A percentile compares a stretch with the other conserved stretches of the same genome.
Evolutionary conservation across 2,329 filamentous ascomycete genomes (phyloP).

Genomic region (Ramichloridium luteum): DNA sequence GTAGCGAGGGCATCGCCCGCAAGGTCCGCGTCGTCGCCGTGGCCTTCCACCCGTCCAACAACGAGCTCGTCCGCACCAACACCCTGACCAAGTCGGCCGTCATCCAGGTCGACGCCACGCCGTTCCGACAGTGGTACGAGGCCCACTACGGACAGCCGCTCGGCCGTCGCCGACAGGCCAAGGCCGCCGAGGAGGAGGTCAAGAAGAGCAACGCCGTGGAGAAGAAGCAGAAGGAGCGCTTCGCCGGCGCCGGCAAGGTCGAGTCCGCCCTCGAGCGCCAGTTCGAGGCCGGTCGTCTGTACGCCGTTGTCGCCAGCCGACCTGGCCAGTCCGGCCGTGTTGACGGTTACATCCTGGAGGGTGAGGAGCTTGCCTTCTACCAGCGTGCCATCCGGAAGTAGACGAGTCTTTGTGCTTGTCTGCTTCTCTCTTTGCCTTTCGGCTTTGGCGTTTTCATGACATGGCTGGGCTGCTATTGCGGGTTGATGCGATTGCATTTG

Average conservation of each 20-base stretch:
- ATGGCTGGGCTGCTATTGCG: no score
- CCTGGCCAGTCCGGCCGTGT: conserved; percentile 93
- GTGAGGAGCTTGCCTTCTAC: conserved; percentile 99
- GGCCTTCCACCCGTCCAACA: conserved; percentile 99
- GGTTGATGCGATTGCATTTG: no score
- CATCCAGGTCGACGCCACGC: conserved; percentile 95
- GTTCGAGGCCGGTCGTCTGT: conserved; percentile 98
- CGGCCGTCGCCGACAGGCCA: conserved; percentile 77
- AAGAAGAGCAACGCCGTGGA: conserved; percentile 95
- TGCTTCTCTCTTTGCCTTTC: no score
- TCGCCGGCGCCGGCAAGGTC: conserved; percentile 78
- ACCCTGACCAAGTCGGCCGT: conserved; percentile 98
- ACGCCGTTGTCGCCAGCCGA: conserved; percentile 81
- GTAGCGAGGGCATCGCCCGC: conserved; percentile 92
- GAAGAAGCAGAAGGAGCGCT: conserved; percentile 90
- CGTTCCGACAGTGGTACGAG: conserved; percentile 99
- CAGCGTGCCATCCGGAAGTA: conserved; percentile 99
- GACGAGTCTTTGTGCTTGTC: no score
- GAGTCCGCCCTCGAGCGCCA: conserved; percentile 88
- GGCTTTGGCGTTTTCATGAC: no score
- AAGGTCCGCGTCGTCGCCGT: conserved; percentile 99
- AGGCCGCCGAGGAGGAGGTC: conserved; percentile 52
- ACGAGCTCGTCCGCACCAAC: conserved; percentile 99
- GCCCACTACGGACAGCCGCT: conserved; percentile 91
- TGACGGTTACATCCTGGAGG: conserved; percentile 97